Conservation (phyloP, 768 basidiomycete species). For the Mycena galopus region DNA sequence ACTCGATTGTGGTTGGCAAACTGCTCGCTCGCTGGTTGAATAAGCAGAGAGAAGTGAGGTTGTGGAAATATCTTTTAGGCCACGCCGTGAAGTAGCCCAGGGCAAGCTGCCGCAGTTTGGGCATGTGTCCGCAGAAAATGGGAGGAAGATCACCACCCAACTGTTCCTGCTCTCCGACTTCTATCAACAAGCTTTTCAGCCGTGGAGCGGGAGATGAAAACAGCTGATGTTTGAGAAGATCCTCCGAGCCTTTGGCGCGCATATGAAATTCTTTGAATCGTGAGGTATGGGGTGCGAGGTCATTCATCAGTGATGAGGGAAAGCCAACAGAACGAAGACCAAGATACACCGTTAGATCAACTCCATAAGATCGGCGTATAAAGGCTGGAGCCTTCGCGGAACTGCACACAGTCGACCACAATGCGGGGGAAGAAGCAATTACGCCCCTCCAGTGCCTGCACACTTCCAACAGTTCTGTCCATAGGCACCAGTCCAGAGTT, state of each 20-base stretch:
- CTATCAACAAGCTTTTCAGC: conserved; percentile 25
- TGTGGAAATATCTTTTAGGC: conserved; percentile 31
- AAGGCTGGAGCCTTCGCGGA: conserved; percentile 11
- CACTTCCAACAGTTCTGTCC: conserved; percentile 17
- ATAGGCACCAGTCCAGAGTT: not conserved
- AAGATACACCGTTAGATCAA: conserved; percentile 31
- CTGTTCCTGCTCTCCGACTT: not conserved
- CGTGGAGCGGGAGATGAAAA: conserved; percentile 24
- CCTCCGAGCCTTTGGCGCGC: not conserved
- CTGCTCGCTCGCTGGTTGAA: conserved; percentile 21
- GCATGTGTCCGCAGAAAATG: conserved; percentile 35
- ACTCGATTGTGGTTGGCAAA: conserved; percentile 34
- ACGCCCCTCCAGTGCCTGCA: conserved; percentile 37
- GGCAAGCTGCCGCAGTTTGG: conserved; percentile 30
- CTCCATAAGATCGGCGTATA: conserved; percentile 23
- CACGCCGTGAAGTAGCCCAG: conserved; percentile 36
- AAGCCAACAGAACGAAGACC: conserved; percentile 10
- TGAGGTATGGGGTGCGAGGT: not conserved
- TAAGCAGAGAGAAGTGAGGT: conserved; percentile 30
- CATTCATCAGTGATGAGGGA: conserved; percentile 1
- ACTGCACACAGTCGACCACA: conserved; percentile 31
- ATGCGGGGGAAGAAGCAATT: conserved; percentile 25
- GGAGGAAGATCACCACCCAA: conserved; percentile 23
- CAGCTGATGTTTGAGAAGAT: conserved; percentile 9
- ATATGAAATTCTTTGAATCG: conserved; percentile 25